Conservation (phyloP, 495 filamentous ascomycete genomes). For the Elaphomyces granulatus region DNA sequence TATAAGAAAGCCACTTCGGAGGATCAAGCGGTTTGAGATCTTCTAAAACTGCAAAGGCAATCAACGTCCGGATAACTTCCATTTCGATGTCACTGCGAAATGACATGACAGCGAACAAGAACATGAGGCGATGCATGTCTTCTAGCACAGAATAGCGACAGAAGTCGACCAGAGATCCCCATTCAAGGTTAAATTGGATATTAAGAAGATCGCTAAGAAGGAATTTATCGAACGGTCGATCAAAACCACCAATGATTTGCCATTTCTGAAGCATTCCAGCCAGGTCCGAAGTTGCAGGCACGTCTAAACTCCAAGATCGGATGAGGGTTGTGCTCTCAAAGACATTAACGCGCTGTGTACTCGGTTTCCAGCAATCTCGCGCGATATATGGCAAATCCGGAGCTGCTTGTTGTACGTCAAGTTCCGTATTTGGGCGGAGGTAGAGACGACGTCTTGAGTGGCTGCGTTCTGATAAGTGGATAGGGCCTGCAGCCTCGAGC, state of each 20-base stretch:
- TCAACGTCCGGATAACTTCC: slow-evolving; percentile 19
- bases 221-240: slow-evolving; percentile 12
- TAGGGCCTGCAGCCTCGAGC: background rate
- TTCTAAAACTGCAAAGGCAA: slow-evolving; percentile 21
- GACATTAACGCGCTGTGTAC: slow-evolving; percentile 8
- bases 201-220: slow-evolving; percentile 20
- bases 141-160: slow-evolving; percentile 7
- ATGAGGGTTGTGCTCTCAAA: slow-evolving; percentile 18
- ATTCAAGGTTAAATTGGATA: slow-evolving; percentile 21
- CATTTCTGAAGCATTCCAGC: slow-evolving; percentile 18
- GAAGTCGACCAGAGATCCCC: slow-evolving; percentile 28
- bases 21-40: slow-evolving; percentile 18
- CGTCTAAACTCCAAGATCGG: slow-evolving; percentile 10
- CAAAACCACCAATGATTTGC: slow-evolving; percentile 28
- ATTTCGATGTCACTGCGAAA: slow-evolving; percentile 23
- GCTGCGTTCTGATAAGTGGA: slow-evolving; percentile 23
- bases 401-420: background rate
- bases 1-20: slow-evolving; percentile 18
- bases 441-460: slow-evolving; percentile 24
- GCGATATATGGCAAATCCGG: slow-evolving; percentile 6
- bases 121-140: slow-evolving; percentile 27
- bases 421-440: slow-evolving; percentile 14
- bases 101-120: slow-evolving; percentile 25
- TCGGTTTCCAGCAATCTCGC: slow-evolving; percentile 4
- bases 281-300: slow-evolving; percentile 16